A percentile compares a stretch with the other conserved stretches of the same genome.
These are phyloP conservation scores for Zymoseptoria ardabiliae DNA, from an alignment of 2,329 filamentous ascomycete species.

Conservation along the genomic window DNA sequence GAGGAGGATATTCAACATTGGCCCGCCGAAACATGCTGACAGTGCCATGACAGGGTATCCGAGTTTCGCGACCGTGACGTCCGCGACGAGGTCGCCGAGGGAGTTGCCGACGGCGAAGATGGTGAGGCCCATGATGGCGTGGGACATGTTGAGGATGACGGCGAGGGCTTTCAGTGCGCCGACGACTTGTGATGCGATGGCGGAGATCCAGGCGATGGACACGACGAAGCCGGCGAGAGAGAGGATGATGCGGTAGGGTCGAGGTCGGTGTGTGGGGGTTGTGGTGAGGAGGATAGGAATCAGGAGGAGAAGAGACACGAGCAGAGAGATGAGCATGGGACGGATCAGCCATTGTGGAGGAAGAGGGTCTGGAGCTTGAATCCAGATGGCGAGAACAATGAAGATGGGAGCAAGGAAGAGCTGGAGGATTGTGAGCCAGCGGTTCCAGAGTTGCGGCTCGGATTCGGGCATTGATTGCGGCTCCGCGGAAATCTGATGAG, in stretches of 20 bases:
- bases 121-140: slow-evolving; percentile 88
- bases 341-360: slow-evolving; percentile 51
- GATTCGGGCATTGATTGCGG: slow-evolving; percentile 8
- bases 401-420: slow-evolving; percentile 83
- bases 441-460: slow-evolving; percentile 59
- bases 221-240: slow-evolving; percentile 89
- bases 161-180: slow-evolving; percentile 89
- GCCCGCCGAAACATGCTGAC: slow-evolving; percentile 94
- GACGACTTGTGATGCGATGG: slow-evolving; percentile 91
- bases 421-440: slow-evolving; percentile 82
- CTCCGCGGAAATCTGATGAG: slow-evolving; percentile 4
- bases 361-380: slow-evolving; percentile 41
- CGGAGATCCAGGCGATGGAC: slow-evolving; percentile 91
- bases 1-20: slow-evolving; percentile 93
- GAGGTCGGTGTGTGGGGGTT: slow-evolving; percentile 57
- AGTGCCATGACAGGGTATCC: slow-evolving; percentile 95
- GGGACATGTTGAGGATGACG: slow-evolving; percentile 84
- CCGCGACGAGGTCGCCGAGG: slow-evolving; percentile 84
- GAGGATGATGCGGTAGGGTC: slow-evolving; percentile 62
- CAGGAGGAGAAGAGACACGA: slow-evolving; percentile 59
- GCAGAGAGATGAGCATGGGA: slow-evolving; percentile 36
- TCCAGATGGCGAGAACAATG: slow-evolving; percentile 58
- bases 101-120: slow-evolving; percentile 96
- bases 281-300: slow-evolving; percentile 62
- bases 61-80: slow-evolving; percentile 86